These are phyloP conservation scores for Collariella sp. DNA, from an alignment of 495 filamentous ascomycete genomes.

Conservation along the genomic window DNA sequence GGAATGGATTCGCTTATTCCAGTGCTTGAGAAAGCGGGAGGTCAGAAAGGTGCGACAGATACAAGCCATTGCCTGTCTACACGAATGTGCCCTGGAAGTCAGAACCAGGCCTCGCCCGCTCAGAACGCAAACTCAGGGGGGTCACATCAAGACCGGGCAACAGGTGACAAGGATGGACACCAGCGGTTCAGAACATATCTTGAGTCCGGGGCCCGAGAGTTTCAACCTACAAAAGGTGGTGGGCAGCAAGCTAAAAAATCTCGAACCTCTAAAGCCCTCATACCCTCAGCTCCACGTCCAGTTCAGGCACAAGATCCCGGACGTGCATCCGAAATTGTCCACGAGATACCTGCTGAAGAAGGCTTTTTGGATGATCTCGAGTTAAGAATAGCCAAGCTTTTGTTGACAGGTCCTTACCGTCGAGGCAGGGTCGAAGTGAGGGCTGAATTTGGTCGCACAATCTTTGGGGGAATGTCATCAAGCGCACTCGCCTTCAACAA, in stretches of 20 bases:
- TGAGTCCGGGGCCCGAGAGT: not conserved
- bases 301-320: no score
- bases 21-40: not conserved
- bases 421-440: constrained; percentile 31
- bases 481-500: constrained; percentile 16
- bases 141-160: not conserved
- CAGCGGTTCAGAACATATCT: not conserved
- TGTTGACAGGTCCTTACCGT: constrained; percentile 9
- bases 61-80: not conserved
- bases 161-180: constrained; percentile 1
- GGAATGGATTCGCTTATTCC: constrained; percentile 13
- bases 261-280: not conserved
- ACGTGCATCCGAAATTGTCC: not conserved
- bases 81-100: no score
- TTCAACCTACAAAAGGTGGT: not conserved
- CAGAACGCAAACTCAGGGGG: not conserved
- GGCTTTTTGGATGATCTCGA: constrained; percentile 10
- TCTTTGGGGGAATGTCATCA: constrained; percentile 19
- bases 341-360: not conserved
- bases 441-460: constrained; percentile 37
- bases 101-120: not conserved
- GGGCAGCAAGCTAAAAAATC: not conserved
- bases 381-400: constrained; percentile 4
- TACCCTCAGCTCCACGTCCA: not conserved
- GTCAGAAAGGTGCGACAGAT: no score